Evolutionary conservation across 352 stramenopile genomes (phyloP).

Genomic region (Blastocystis sp.): DNA sequence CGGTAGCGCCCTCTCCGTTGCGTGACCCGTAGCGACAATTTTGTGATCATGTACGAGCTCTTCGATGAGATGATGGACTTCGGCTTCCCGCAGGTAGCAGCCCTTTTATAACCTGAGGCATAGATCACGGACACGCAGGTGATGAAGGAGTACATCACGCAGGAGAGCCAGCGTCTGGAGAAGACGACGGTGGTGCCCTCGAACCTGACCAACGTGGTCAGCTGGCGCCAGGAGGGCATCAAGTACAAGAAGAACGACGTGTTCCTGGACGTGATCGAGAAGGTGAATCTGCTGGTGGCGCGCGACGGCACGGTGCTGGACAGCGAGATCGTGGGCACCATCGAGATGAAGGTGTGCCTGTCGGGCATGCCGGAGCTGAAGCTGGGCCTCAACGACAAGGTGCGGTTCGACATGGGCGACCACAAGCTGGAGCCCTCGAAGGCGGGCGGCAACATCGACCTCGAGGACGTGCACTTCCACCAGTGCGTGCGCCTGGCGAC

Average conservation of each 20-base stretch:
- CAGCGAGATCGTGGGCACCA: constrained; percentile 92
- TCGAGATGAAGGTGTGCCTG: constrained; percentile 90
- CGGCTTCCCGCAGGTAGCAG: constrained; percentile 88
- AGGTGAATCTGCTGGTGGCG: constrained; percentile 80
- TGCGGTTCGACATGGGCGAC: constrained; percentile 92
- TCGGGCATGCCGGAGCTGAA: constrained; percentile 99
- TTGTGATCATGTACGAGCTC: constrained; percentile 99
- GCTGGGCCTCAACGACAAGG: constrained; percentile 95
- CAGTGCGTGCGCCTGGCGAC: constrained; percentile 94
- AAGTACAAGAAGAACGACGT: constrained; percentile 99
- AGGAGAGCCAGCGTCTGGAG: constrained; percentile 90
- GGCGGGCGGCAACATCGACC: constrained; percentile 78
- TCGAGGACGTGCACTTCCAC: constrained; percentile 99
- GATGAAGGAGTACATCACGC: constrained; percentile 88
- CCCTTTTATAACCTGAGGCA: constrained; percentile 1
- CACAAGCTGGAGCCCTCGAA: constrained; percentile 85
- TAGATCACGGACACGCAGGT: constrained; percentile 80
- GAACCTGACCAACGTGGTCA: constrained; percentile 87
- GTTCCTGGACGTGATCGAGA: constrained; percentile 98
- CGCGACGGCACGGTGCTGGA: constrained; percentile 90
- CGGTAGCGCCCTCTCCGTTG: constrained; percentile 72
- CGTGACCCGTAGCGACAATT: constrained; percentile 85
- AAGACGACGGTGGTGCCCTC: constrained; percentile 73
- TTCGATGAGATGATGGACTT: constrained; percentile 99
- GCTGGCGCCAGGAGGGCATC: constrained; percentile 95